Evolutionary conservation across 495 filamentous ascomycete genomes (phyloP).

Genomic region (Penicillium goetzii): DNA sequence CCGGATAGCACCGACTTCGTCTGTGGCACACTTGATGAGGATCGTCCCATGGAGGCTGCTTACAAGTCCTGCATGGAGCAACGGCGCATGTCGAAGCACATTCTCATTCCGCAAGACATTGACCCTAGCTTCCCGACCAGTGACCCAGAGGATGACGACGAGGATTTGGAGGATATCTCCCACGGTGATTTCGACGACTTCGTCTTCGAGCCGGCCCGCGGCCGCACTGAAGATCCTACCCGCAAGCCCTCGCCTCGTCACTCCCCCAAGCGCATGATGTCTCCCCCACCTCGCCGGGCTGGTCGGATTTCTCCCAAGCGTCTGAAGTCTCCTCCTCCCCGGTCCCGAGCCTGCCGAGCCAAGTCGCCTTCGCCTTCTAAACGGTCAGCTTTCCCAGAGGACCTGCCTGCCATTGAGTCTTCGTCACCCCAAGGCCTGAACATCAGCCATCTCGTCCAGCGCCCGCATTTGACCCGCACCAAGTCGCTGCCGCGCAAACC

Average conservation of each 20-base stretch:
- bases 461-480: slow-evolving; percentile 66
- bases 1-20: slow-evolving; percentile 98
- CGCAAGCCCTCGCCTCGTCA: slow-evolving; percentile 39
- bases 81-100: slow-evolving; percentile 76
- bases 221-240: slow-evolving; percentile 33
- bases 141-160: slow-evolving; percentile 77
- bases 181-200: slow-evolving; percentile 53
- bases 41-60: slow-evolving; percentile 88
- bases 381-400: slow-evolving; percentile 33
- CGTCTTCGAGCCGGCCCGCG: slow-evolving; percentile 39
- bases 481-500: slow-evolving; percentile 78
- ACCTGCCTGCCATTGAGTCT: slow-evolving; percentile 29
- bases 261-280: slow-evolving; percentile 53
- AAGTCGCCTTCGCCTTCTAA: slow-evolving; percentile 34
- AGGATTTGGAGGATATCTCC: slow-evolving; percentile 67
- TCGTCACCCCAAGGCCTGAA: slow-evolving; percentile 38
- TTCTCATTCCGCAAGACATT: slow-evolving; percentile 86
- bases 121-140: slow-evolving; percentile 96
- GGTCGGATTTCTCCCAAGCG: slow-evolving; percentile 72
- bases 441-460: slow-evolving; percentile 65
- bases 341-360: slow-evolving; percentile 37
- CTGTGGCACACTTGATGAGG: slow-evolving; percentile 94
- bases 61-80: slow-evolving; percentile 86
- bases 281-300: slow-evolving; percentile 67
- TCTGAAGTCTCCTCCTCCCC: slow-evolving; percentile 55